Percentiles rank a stretch among this genome's conserved stretches.
Conservation (phyloP, 2,329 filamentous ascomycete genomes). For the Malbranchea cinnamomea region DNA sequence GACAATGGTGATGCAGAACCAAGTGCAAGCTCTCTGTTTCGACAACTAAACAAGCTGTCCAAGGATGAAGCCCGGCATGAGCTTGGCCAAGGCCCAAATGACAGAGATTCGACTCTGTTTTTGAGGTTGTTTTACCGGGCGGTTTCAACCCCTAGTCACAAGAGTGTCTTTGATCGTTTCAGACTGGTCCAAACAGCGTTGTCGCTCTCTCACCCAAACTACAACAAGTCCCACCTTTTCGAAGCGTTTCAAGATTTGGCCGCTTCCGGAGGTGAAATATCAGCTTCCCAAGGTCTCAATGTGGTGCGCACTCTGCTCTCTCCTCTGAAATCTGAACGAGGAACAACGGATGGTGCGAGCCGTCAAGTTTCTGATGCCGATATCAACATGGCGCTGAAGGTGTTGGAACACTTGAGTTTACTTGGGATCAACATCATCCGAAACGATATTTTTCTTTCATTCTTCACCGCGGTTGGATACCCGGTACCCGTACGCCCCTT, state of each 20-base stretch:
- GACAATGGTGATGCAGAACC: no score
- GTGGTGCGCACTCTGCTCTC: slow-evolving; percentile 25
- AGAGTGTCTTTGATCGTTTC: slow-evolving; percentile 16
- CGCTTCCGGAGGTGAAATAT: slow-evolving; percentile 20
- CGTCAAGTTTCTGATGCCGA: slow-evolving; percentile 13
- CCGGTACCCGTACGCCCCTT: slow-evolving; percentile 31
- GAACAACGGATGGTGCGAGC: slow-evolving; percentile 8
- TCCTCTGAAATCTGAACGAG: slow-evolving; percentile 7
- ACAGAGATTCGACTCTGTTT: slow-evolving; percentile 28
- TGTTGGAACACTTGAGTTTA: slow-evolving; percentile 29
- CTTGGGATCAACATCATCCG: slow-evolving; percentile 27
- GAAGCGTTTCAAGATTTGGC: slow-evolving; percentile 21
- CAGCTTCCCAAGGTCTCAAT: slow-evolving; percentile 19
- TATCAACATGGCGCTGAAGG: slow-evolving; percentile 23
- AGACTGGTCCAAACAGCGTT: slow-evolving; percentile 25
- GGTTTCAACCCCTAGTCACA: slow-evolving; percentile 18
- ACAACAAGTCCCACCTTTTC: slow-evolving; percentile 21
- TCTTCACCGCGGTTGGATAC: slow-evolving; percentile 26
- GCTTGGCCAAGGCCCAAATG: slow-evolving; percentile 24
- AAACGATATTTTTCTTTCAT: slow-evolving; percentile 33
- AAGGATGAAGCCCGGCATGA: slow-evolving; percentile 17
- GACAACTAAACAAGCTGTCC: slow-evolving; percentile 17
- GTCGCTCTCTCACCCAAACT: slow-evolving; percentile 23
- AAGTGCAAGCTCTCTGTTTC: slow-evolving; percentile 17
- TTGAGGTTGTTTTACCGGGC: slow-evolving; percentile 25